A percentile compares a stretch with the other conserved stretches of the same genome.
Evolutionary conservation across 2,329 filamentous ascomycete genomes (phyloP).

Genomic region (Chaetomium strumarium): DNA sequence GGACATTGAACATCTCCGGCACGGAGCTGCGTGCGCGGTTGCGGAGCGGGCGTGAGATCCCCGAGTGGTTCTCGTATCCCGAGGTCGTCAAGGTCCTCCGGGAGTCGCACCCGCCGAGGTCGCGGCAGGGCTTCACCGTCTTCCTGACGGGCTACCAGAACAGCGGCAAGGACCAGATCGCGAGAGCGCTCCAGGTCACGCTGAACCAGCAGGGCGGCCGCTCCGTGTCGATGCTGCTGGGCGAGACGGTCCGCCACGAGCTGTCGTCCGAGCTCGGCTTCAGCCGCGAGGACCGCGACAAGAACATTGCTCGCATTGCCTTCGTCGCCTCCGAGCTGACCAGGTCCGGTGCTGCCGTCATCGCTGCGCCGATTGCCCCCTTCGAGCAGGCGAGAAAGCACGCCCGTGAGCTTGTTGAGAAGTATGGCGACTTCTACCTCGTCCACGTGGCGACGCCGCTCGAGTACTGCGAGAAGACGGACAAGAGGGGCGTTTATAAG

Average conservation of each 20-base stretch:
- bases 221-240: constrained; percentile 87
- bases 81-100: constrained; percentile 95
- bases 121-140: constrained; percentile 92
- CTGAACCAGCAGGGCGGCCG: constrained; percentile 97
- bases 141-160: constrained; percentile 98
- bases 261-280: constrained; percentile 94
- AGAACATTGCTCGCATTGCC: constrained; percentile 91
- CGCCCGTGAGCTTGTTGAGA: constrained; percentile 80
- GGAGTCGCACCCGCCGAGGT: constrained; percentile 89
- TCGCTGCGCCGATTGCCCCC: constrained; percentile 92
- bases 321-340: constrained; percentile 96
- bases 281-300: constrained; percentile 84
- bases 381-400: constrained; percentile 72
- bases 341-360: constrained; percentile 86
- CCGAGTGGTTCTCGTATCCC: constrained; percentile 99
- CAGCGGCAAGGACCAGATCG: constrained; percentile 94
- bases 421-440: constrained; percentile 87
- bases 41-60: constrained; percentile 86
- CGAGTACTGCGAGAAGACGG: constrained; percentile 90
- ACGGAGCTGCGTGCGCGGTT: constrained; percentile 90
- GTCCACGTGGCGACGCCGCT: constrained; percentile 91
- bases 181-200: constrained; percentile 89
- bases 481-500: constrained; percentile 85
- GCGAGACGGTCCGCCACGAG: constrained; percentile 90
- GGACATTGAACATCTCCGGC: constrained; percentile 81